Evolutionary conservation across 2,329 filamentous ascomycete genomes (phyloP).

Genomic region (Chrysosphaeria jannelii): DNA sequence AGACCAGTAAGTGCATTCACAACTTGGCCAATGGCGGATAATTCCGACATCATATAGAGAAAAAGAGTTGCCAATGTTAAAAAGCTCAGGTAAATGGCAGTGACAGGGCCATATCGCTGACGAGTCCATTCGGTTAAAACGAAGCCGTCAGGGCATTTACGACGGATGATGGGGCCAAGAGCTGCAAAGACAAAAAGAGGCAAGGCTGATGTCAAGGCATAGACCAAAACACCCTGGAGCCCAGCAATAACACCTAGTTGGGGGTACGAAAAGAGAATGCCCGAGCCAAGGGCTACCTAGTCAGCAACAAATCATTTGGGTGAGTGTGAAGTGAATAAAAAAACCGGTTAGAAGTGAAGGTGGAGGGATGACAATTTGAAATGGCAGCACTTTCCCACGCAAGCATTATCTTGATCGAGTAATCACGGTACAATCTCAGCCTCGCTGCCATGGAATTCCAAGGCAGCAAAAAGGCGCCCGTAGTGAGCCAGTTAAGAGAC

Average conservation of each 20-base stretch:
- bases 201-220: slow-evolving; percentile 39
- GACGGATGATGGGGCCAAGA: slow-evolving; percentile 47
- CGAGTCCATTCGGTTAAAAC: slow-evolving; percentile 64
- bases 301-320: slow-evolving; percentile 15
- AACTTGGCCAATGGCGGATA: slow-evolving; percentile 57
- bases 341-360: slow-evolving; percentile 3
- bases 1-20: slow-evolving; percentile 44
- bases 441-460: slow-evolving; percentile 23
- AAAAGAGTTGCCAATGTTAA: slow-evolving; percentile 59
- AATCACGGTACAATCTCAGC: slow-evolving; percentile 89
- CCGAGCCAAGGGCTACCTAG: slow-evolving; percentile 44
- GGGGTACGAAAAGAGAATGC: slow-evolving; percentile 59
- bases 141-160: slow-evolving; percentile 56
- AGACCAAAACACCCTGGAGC: slow-evolving; percentile 49
- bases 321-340: too few species aligned
- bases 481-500: slow-evolving; percentile 74
- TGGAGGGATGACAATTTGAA: slow-evolving; percentile 1
- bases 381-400: slow-evolving; percentile 74
- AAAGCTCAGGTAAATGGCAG: slow-evolving; percentile 45
- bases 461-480: slow-evolving; percentile 31
- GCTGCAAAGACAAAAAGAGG: slow-evolving; percentile 46
- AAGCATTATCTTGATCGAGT: slow-evolving; percentile 99
- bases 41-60: slow-evolving; percentile 62
- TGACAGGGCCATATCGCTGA: slow-evolving; percentile 39
- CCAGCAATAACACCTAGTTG: slow-evolving; percentile 52